These are phyloP conservation scores for Torulaspora gathmanii DNA, from an alignment of 805 yeast species.

Conservation along the genomic window DNA sequence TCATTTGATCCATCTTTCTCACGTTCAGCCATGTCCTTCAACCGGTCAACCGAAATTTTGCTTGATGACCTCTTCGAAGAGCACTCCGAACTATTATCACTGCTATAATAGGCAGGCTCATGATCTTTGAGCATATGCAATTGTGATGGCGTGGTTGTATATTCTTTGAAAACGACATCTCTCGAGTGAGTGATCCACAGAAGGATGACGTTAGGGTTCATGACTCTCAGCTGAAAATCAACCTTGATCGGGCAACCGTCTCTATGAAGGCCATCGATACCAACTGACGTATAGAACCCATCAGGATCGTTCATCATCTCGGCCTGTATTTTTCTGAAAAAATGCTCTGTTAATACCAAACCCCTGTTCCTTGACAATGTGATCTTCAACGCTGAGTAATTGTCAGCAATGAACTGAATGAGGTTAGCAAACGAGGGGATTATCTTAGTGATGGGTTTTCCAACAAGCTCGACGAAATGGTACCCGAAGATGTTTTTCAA, in stretches of 20 bases:
- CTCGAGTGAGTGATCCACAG: constrained; percentile 87
- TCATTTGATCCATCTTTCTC: not conserved
- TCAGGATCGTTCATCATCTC: constrained; percentile 41
- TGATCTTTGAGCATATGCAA: constrained; percentile 38
- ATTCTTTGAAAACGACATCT: constrained; percentile 34
- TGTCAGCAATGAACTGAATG: constrained; percentile 30
- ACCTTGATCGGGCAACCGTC: constrained; percentile 63
- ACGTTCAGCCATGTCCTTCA: constrained; percentile 13
- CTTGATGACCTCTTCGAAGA: constrained; percentile 29
- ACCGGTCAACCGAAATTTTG: constrained; percentile 21
- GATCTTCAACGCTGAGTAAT: constrained; percentile 40
- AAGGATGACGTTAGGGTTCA: constrained; percentile 52
- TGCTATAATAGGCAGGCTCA: constrained; percentile 32
- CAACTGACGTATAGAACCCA: constrained; percentile 58
- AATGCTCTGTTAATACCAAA: constrained; percentile 84
- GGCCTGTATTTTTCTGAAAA: constrained; percentile 67
- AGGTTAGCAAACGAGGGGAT: constrained; percentile 57
- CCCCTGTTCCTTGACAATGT: constrained; percentile 47
- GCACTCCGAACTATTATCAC: constrained; percentile 25
- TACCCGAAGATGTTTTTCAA: constrained; percentile 75
- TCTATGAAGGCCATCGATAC: constrained; percentile 62
- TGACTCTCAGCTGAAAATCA: constrained; percentile 77
- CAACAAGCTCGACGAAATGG: constrained; percentile 42
- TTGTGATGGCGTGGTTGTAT: constrained; percentile 39
- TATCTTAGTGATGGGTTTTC: constrained; percentile 49